Evolutionary conservation across 768 basidiomycete genomes (phyloP).

Genomic region (Megacollybia marginata): DNA sequence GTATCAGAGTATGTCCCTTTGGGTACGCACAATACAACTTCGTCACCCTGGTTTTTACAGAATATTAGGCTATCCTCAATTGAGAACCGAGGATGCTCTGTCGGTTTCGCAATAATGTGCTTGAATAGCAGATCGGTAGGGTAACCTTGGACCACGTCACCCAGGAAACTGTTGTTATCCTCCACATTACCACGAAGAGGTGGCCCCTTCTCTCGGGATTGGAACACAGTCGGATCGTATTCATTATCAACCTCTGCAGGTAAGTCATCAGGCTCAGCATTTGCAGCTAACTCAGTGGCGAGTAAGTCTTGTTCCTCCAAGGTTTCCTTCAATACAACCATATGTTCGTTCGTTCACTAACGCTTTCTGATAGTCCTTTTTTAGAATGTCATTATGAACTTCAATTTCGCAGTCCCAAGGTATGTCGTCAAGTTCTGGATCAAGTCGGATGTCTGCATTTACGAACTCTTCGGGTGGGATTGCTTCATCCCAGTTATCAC

Average conservation of each 20-base stretch:
- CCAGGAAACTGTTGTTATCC: not conserved
- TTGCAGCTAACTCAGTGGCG: constrained; percentile 1
- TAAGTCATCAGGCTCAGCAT: not conserved
- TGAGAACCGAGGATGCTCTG: not conserved
- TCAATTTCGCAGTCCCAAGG: not conserved
- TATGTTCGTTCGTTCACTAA: not conserved
- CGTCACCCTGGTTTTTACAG: not conserved
- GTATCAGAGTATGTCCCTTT: no score
- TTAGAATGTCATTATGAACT: not conserved
- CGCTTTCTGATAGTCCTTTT: not conserved
- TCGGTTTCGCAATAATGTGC: not conserved
- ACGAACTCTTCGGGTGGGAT: constrained; percentile 7
- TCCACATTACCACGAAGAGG: not conserved
- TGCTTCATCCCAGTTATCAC: no score
- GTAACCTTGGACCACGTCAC: not conserved
- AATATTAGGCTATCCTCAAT: not conserved
- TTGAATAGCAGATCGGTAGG: not conserved
- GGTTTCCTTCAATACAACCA: not conserved
- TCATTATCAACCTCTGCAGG: not conserved
- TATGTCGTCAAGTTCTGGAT: constrained; percentile 8
- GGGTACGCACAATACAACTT: constrained; percentile 2
- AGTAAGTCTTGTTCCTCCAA: not conserved
- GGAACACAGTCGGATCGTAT: not conserved
- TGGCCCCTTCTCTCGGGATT: not conserved
- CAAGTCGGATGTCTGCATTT: constrained; percentile 9